phyloP scores from a whole-genome alignment of 768 basidiomycete species.

The Ramaria rubella region DNA sequence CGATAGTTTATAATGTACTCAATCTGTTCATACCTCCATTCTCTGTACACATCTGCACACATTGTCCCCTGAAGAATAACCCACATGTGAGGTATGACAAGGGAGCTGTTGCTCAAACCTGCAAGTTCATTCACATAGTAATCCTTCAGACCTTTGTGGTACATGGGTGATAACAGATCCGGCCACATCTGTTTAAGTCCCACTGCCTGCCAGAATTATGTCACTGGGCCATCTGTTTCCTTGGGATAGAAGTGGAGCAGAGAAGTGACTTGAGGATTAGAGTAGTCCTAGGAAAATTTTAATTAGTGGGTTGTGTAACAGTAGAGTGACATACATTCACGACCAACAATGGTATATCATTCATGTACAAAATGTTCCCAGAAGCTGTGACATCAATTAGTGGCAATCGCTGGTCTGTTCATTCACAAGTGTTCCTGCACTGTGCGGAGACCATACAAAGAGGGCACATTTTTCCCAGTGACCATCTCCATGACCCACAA shows the following conservation, averaged over 20 bases:
- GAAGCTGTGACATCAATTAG: background rate
- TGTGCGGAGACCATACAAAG: background rate
- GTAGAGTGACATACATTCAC: background rate
- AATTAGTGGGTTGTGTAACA: background rate
- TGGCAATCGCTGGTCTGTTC: background rate
- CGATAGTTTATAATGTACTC: background rate
- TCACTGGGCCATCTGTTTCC: background rate
- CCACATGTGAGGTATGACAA: conserved; percentile 9
- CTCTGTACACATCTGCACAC: background rate
- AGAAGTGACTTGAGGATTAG: background rate
- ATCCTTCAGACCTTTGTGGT: conserved; percentile 3
- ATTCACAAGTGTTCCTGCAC: background rate
- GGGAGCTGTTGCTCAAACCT: background rate
- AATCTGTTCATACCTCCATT: too few species aligned
- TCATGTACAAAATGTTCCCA: background rate
- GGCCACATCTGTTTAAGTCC: background rate
- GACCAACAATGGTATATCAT: background rate
- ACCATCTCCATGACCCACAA: conserved; percentile 4
- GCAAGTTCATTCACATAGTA: conserved; percentile 19
- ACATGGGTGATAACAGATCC: conserved; percentile 16
- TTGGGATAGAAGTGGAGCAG: background rate
- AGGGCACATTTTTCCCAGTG: background rate
- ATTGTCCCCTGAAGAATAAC: background rate
- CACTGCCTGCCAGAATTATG: background rate
- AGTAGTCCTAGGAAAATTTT: conserved; percentile 2